A percentile compares a stretch with the other conserved stretches of the same genome.
These are phyloP conservation scores for Paraleonurus japonicus DNA, from an alignment of 257 asterid species.

Conservation along the genomic window DNA sequence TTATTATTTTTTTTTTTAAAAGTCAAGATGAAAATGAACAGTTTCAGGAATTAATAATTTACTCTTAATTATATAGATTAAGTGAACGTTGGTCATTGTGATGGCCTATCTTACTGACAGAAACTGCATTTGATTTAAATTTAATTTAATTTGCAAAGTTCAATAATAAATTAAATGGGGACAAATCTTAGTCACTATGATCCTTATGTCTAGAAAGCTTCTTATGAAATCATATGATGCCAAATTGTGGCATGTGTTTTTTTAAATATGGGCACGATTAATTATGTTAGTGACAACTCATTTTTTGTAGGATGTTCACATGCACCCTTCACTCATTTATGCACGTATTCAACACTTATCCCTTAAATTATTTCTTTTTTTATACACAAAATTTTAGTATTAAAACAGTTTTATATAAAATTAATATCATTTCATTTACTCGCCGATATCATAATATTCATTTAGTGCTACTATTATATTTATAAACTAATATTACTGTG, in stretches of 20 bases:
- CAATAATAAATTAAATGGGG: background rate
- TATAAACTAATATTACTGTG: too few relatives aligned
- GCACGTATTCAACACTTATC: background rate
- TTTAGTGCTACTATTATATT: too few relatives aligned
- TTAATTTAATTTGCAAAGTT: background rate
- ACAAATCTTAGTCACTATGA: background rate
- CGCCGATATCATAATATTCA: too few relatives aligned
- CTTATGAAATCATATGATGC: background rate
- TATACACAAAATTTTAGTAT: too few relatives aligned
- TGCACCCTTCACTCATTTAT: conserved; percentile 27
- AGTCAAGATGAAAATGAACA: too few relatives aligned
- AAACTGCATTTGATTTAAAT: background rate
- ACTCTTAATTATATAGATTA: too few relatives aligned
- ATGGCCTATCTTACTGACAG: background rate
- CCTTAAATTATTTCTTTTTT: background rate
- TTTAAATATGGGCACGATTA: conserved; percentile 4
- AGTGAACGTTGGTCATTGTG: background rate
- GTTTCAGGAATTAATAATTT: too few relatives aligned
- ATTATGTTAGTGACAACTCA: conserved; percentile 31
- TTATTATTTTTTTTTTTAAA: too few relatives aligned
- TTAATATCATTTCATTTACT: too few relatives aligned
- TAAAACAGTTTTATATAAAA: too few relatives aligned
- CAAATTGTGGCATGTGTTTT: background rate
- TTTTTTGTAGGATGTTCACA: conserved; percentile 22
- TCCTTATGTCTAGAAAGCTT: background rate